Evolutionary conservation across 768 basidiomycete species (phyloP), one percentile per base, ranked within the genome.

Genomic region (Cyathus striatus): DNA sequence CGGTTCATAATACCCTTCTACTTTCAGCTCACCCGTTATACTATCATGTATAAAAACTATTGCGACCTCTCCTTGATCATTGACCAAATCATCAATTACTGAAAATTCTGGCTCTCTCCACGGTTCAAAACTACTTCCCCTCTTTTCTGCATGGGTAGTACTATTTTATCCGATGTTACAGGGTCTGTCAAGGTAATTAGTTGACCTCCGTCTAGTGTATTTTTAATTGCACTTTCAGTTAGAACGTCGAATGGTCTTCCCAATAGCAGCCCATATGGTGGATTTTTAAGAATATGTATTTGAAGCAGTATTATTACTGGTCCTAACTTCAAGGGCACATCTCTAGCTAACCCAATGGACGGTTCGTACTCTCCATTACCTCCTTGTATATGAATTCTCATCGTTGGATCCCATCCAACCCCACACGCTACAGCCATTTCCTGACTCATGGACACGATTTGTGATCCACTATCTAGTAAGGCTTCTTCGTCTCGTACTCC

Each of bases 161-260:
- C n/a, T n/a, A n/a, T n/a, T n/a, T n/a, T n/a, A n/a, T n/a, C n/a
- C n/a, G n/a, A n/a, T n/a, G n/a, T n/a, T n/a, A n/a, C n/a, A n/a
- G n/a, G n/a, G n/a, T n/a, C n/a, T n/a, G n/a, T n/a, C n/a, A n/a
- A n/a, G n/a, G n/a, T n/a, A n/a, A n/a, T n/a, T n/a, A n/a, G n/a
- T n/a, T n/a, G n/a, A n/a, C n/a, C n/a, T n/a, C n/a, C n/a, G n/a
- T n/a, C n/a, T n/a, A n/a, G n/a, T n/a, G n/a, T n/a, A 37, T 57
- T 59, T 1, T 44, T 45, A 1, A 54, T 39, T 4, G 40, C 41
- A 32, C 49, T 57, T 16, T 40, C 12, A 1, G 59, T 60, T 1
- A 62, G 25, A 2, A 54, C 51, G 42, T 61, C 56, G 41, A 63
- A 62, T 2, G 63, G 61, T 23, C 60, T 39, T 6, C 62, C 62